These are phyloP conservation scores for Capronia coronata DNA, from an alignment of 2,329 filamentous ascomycete species.

Conservation along the genomic window DNA sequence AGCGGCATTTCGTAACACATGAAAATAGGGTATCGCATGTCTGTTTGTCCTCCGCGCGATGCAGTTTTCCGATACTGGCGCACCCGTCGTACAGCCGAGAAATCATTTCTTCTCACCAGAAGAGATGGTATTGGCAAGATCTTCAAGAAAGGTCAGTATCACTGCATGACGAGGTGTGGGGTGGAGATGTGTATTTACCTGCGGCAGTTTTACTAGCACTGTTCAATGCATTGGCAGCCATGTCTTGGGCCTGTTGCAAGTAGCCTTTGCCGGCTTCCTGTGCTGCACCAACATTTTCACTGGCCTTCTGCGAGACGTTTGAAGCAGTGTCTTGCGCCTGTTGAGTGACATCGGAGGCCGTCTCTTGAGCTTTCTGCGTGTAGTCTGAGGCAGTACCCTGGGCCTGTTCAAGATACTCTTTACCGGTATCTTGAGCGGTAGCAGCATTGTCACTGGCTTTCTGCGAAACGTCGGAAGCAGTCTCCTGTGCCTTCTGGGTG, in stretches of 20 bases:
- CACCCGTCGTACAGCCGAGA: not conserved
- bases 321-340: not conserved
- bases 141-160: conserved; percentile 9
- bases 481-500: not conserved
- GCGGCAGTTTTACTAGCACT: conserved; percentile 24
- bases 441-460: not conserved
- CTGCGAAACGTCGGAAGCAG: not conserved
- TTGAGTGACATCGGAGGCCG: conserved; percentile 7
- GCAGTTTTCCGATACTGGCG: not conserved
- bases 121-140: conserved; percentile 26
- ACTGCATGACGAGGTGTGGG: too few relatives aligned
- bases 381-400: not conserved
- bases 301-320: not conserved
- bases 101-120: conserved; percentile 25
- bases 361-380: conserved; percentile 7
- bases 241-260: conserved; percentile 12
- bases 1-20: not conserved
- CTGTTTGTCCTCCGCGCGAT: not conserved
- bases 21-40: conserved; percentile 4
- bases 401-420: conserved; percentile 5
- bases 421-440: conserved; percentile 7
- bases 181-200: conserved; percentile 9
- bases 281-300: not conserved
- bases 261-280: conserved; percentile 8
- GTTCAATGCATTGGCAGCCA: conserved; percentile 24